Evolutionary conservation across 1,284 basidiomycete genomes (phyloP).

Genomic region (Mycosarcoma mackinlayi): DNA sequence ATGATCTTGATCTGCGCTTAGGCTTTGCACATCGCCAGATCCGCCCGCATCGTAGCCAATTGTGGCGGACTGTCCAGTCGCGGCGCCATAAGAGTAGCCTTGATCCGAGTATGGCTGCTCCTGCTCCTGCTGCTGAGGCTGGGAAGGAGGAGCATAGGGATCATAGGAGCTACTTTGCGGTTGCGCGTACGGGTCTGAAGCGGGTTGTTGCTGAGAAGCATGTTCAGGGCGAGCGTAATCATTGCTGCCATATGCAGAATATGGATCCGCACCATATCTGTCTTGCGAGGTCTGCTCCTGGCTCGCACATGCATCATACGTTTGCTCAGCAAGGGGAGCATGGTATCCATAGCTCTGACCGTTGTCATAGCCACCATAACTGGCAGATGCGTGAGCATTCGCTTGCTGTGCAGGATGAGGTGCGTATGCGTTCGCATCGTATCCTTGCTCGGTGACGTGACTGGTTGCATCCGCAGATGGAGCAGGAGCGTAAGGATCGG

Average conservation of each 20-base stretch:
- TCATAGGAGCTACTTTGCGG: constrained; percentile 5
- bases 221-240: constrained; percentile 3
- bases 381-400: constrained; percentile 5
- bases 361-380: constrained; percentile 18
- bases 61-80: neutral
- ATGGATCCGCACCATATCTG: constrained; percentile 6
- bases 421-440: constrained; percentile 22
- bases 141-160: constrained; percentile 18
- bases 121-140: constrained; percentile 8
- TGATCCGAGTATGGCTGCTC: constrained; percentile 18
- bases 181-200: neutral
- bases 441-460: constrained; percentile 9
- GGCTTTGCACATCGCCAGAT: neutral
- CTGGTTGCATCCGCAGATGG: constrained; percentile 1
- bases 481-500: constrained; percentile 23
- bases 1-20: neutral
- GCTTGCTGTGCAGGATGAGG: constrained; percentile 10
- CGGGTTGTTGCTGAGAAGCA: constrained; percentile 4
- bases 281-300: constrained; percentile 9
- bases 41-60: constrained; percentile 10
- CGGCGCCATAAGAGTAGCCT: constrained; percentile 7
- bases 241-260: constrained; percentile 11
- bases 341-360: constrained; percentile 16
- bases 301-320: constrained; percentile 17
- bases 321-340: constrained; percentile 3